A percentile compares a stretch with the other conserved stretches of the same genome.
Conservation (phyloP, 345 rosid species). For the Eucalyptus marginata region DNA sequence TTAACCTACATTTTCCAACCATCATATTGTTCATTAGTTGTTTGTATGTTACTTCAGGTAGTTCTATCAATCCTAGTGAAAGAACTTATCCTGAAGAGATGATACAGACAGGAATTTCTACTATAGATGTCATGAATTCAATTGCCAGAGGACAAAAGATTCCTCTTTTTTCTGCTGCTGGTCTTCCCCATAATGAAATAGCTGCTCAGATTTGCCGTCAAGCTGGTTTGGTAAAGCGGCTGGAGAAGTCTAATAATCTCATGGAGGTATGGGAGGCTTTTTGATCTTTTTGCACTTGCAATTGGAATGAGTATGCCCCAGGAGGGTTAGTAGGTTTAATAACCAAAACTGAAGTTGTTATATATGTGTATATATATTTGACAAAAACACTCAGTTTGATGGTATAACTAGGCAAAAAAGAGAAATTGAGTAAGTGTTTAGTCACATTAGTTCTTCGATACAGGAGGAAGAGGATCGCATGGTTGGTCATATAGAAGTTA, state of each 20-base stretch:
- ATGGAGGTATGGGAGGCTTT: conserved; percentile 37
- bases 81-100: conserved; percentile 98
- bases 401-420: not conserved
- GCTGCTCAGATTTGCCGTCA: conserved; percentile 99
- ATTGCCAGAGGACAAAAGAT: conserved; percentile 98
- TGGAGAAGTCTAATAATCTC: conserved; percentile 73
- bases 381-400: not conserved
- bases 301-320: not conserved
- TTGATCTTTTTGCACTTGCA: not conserved
- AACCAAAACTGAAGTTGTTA: not conserved
- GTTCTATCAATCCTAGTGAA: conserved; percentile 98
- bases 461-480: not conserved
- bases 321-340: not conserved
- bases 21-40: not conserved
- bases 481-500: not conserved
- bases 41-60: conserved; percentile 33
- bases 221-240: conserved; percentile 92
- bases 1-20: not conserved
- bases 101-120: conserved; percentile 98
- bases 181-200: conserved; percentile 98
- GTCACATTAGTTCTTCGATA: not conserved
- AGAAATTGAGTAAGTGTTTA: not conserved
- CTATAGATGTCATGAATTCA: conserved; percentile 97
- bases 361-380: too few species aligned
- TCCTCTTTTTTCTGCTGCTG: conserved; percentile 97